Conservation (phyloP, 2,329 filamentous ascomycete species). For the Sporothrix brunneoviolacea region DNA sequence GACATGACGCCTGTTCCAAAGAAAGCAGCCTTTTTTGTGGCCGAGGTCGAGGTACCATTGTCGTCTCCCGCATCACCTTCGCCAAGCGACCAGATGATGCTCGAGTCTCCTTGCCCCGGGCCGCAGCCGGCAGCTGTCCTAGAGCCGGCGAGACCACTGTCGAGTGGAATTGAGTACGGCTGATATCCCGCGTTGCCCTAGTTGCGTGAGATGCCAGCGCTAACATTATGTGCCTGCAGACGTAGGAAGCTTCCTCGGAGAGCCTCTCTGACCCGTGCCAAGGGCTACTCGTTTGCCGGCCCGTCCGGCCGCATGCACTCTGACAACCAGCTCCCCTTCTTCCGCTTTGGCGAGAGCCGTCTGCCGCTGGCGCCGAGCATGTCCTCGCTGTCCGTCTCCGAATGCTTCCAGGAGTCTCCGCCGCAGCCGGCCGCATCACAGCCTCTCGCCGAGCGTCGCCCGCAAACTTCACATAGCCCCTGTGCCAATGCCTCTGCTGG, state of each 20-base stretch:
- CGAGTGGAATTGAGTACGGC: constrained; percentile 38
- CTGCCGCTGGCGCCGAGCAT: constrained; percentile 28
- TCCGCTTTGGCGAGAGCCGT: constrained; percentile 58
- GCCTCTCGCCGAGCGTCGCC: constrained; percentile 45
- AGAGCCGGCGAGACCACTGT: constrained; percentile 2
- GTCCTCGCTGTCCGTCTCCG: constrained; percentile 61
- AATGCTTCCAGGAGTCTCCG: constrained; percentile 77
- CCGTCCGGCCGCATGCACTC: constrained; percentile 53
- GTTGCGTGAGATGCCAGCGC: constrained; percentile 10
- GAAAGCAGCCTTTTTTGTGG: constrained; percentile 54
- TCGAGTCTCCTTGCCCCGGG: constrained; percentile 44
- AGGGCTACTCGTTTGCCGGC: constrained; percentile 64
- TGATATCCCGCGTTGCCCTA: too few species aligned
- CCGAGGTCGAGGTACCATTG: constrained; percentile 50
- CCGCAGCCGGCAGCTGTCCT: background rate
- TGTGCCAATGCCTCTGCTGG: constrained; percentile 23
- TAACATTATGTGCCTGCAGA: constrained; percentile 33
- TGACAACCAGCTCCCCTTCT: constrained; percentile 63
- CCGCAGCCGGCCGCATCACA: constrained; percentile 39
- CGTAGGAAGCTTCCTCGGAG: constrained; percentile 64
- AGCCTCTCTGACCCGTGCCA: constrained; percentile 67
- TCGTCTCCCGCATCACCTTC: constrained; percentile 67
- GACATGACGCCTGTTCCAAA: constrained; percentile 90
- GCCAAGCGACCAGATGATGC: constrained; percentile 41
- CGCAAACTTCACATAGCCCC: constrained; percentile 55